These are phyloP conservation scores for Phyllosticta citribraziliensis DNA, from an alignment of 2,329 filamentous ascomycete genomes.

Conservation along the genomic window DNA sequence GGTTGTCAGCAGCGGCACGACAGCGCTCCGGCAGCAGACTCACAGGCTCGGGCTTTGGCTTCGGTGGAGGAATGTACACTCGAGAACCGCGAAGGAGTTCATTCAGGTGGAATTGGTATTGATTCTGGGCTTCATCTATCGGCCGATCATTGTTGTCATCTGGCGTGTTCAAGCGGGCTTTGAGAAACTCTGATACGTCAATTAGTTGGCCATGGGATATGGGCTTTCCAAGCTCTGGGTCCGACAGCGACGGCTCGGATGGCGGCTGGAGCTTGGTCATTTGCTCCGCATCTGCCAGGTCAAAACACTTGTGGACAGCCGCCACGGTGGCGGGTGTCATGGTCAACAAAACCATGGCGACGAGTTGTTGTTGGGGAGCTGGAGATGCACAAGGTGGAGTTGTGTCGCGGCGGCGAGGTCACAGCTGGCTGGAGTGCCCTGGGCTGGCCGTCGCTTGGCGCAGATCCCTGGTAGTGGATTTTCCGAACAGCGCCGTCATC, in stretches of 20 bases:
- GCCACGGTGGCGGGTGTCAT: conserved; percentile 61
- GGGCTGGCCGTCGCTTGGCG: not conserved
- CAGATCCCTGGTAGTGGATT: conserved; percentile 9
- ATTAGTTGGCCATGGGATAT: conserved; percentile 64
- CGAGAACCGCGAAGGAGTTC: conserved; percentile 59
- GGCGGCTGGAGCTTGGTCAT: conserved; percentile 18
- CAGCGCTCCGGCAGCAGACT: conserved; percentile 20
- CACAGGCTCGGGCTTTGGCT: conserved; percentile 64
- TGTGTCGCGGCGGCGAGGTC: conserved; percentile 1
- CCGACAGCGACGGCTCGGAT: conserved; percentile 41
- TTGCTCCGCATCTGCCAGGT: conserved; percentile 15
- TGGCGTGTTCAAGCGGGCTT: conserved; percentile 16
- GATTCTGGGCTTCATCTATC: conserved; percentile 16
- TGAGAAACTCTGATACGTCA: conserved; percentile 48
- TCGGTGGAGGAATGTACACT: conserved; percentile 70
- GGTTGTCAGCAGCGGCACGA: not conserved
- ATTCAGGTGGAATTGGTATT: conserved; percentile 41
- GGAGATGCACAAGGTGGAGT: not conserved
- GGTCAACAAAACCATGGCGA: conserved; percentile 64
- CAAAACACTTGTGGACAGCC: conserved; percentile 39
- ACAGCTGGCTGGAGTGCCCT: not conserved
- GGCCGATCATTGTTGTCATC: not conserved
- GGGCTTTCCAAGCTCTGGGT: conserved; percentile 51
- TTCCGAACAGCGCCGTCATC: conserved; percentile 8
- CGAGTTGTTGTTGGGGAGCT: not conserved